These are phyloP conservation scores for Fagopyrum homotropicum DNA, from an alignment of 148 eudicot species.

Conservation along the genomic window DNA sequence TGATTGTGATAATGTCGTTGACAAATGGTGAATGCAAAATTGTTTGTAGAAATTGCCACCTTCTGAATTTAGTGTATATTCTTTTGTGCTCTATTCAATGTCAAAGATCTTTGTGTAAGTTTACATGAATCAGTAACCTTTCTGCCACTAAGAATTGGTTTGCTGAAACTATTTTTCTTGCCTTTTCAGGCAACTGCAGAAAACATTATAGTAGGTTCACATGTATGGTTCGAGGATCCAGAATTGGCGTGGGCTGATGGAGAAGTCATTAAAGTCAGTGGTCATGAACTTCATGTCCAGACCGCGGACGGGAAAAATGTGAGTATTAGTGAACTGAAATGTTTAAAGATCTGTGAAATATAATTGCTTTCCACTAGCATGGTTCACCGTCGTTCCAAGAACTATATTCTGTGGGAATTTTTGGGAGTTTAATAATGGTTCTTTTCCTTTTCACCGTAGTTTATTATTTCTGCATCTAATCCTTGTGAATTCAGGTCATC, in stretches of 20 bases:
- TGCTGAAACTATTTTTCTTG: conserved; percentile 6
- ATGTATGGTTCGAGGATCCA: conserved; percentile 91
- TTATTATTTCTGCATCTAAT: not conserved
- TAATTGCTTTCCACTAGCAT: too few relatives aligned
- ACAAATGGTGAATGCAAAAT: too few relatives aligned
- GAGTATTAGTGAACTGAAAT: conserved; percentile 15
- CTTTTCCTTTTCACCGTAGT: not conserved
- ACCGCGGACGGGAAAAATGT: conserved; percentile 65
- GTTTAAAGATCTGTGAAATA: not conserved
- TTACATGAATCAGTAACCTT: conserved; percentile 1
- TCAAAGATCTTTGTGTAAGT: too few relatives aligned
- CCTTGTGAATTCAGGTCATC: conserved; percentile 41
- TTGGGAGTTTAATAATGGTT: too few relatives aligned
- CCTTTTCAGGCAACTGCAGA: conserved; percentile 68
- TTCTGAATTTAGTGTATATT: too few relatives aligned
- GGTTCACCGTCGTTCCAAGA: too few relatives aligned
- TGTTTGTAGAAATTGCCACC: too few relatives aligned
- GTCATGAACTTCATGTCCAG: conserved; percentile 65
- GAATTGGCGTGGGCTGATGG: conserved; percentile 84
- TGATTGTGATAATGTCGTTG: too few relatives aligned
- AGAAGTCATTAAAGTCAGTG: conserved; percentile 55
- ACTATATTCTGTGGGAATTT: too few relatives aligned
- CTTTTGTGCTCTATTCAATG: too few relatives aligned
- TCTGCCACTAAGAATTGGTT: not conserved
- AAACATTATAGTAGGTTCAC: conserved; percentile 81